Conservation (phyloP, 2,329 filamentous ascomycete species). For the Colletotrichum musae region DNA sequence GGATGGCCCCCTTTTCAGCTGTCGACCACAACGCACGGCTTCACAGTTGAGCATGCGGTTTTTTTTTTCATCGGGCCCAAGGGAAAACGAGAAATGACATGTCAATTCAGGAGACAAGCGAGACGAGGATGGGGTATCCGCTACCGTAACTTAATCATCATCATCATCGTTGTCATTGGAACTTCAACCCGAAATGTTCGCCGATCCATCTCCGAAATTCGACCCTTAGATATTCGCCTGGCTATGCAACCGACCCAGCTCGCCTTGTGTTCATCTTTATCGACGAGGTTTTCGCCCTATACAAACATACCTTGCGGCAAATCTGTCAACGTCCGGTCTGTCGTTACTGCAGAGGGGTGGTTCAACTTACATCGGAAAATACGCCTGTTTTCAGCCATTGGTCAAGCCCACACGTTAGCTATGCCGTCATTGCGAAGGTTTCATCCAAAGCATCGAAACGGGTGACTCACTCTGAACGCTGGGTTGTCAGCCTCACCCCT, state of each 20-base stretch:
- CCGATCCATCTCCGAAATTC: background rate
- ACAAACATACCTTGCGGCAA: conserved; percentile 68
- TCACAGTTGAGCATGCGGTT: background rate
- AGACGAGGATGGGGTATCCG: conserved; percentile 28
- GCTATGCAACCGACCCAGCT: conserved; percentile 8
- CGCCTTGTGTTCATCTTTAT: background rate
- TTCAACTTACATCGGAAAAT: conserved; percentile 73
- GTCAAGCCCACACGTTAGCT: conserved; percentile 21
- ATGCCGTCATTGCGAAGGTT: background rate
- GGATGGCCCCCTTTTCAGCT: background rate
- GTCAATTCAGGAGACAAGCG: conserved; percentile 11
- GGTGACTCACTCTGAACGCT: conserved; percentile 65
- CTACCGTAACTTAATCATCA: conserved; percentile 21
- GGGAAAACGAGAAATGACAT: background rate
- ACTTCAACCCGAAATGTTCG: conserved; percentile 1
- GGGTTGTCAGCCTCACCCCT: conserved; percentile 67
- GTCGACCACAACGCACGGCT: background rate
- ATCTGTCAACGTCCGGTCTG: conserved; percentile 1
- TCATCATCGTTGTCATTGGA: conserved; percentile 2
- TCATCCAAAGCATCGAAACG: background rate
- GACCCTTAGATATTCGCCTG: conserved; percentile 9
- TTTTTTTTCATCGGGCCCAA: background rate
- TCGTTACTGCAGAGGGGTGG: too few species aligned
- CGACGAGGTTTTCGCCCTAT: conserved; percentile 71
- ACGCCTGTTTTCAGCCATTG: conserved; percentile 59